Evolutionary conservation across 495 filamentous ascomycete species (phyloP), one percentile per base, ranked within the genome.

Genomic region (Annulohypoxylon moriforme): DNA sequence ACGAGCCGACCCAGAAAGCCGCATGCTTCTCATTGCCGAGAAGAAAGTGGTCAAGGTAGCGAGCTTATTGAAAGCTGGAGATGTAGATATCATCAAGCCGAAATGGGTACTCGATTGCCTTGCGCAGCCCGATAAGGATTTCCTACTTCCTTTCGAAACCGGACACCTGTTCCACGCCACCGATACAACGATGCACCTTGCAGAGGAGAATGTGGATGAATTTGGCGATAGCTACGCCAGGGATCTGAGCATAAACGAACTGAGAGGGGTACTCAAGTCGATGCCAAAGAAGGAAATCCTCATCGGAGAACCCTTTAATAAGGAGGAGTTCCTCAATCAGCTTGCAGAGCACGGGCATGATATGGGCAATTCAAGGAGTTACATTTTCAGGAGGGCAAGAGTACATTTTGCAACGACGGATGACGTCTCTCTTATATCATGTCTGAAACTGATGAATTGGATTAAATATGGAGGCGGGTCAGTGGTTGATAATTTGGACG

Each of bases 71-170:
- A 96, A 93, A 71, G 82, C 81, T 5, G 90, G 88, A 16, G 82
- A 88, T 1, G 79, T 83, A 22, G 89, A 93, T 67, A 90, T 98
- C 63, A 84, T 98, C 40, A 86, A 88, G 18, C 92, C 94, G 4
- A 86, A 85, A 13, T 99, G 96, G 96, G 80, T 98, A 10, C 83
- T 94, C 33, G 94, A 98, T 76, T 96, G 92, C 69, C 85, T 93
- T 56, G 81, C 84, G 11, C 93, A 96, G 74, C 81, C 81, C 11
- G 83, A 85, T 7, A 78, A 86, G 24, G 86, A 85, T 34, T 81
- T 89, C 25, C 77, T 93, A 24, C 79, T 94, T 8, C 92, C 93
- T 0, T 86, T 88, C 31, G 93, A 96, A 74, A 87, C 90, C 4
- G 86, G 85, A 49, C 91, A 89, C 67, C 78, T 85, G 63, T 84